Evolutionary conservation across 805 yeast genomes (phyloP).

Genomic region (Candida pini): DNA sequence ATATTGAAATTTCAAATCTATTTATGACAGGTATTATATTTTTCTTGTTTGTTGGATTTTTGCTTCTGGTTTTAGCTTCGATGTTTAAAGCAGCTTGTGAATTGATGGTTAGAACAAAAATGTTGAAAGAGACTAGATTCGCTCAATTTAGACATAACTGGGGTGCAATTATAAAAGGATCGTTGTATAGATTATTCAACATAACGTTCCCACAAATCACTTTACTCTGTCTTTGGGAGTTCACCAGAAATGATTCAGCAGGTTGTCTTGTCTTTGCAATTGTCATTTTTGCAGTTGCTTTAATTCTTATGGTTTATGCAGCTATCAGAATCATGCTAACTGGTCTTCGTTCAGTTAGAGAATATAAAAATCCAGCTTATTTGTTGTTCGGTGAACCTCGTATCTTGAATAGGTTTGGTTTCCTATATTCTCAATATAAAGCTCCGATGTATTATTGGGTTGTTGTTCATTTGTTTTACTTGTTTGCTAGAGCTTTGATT

Average conservation of each 20-base stretch:
- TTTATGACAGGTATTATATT: slow-evolving; percentile 85
- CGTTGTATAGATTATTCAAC: slow-evolving; percentile 74
- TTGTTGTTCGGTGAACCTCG: slow-evolving; percentile 78
- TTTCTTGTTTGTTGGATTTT: slow-evolving; percentile 70
- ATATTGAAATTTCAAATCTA: slow-evolving; percentile 79
- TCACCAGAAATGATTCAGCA: slow-evolving; percentile 74
- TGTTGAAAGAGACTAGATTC: slow-evolving; percentile 61
- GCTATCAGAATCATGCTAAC: slow-evolving; percentile 64
- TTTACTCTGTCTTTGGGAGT: slow-evolving; percentile 83
- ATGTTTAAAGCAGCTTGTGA: slow-evolving; percentile 69
- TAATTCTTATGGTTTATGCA: slow-evolving; percentile 64
- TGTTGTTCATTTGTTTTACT: slow-evolving; percentile 55
- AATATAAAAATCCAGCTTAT: slow-evolving; percentile 89
- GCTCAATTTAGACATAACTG: slow-evolving; percentile 76
- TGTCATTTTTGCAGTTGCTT: slow-evolving; percentile 52
- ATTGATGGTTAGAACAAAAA: slow-evolving; percentile 49
- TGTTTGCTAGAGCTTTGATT: slow-evolving; percentile 69
- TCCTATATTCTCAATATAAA: slow-evolving; percentile 83
- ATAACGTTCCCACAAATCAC: slow-evolving; percentile 86
- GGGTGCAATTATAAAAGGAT: slow-evolving; percentile 82
- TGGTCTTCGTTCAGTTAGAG: slow-evolving; percentile 64
- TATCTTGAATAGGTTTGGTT: slow-evolving; percentile 83
- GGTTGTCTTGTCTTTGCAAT: slow-evolving; percentile 80
- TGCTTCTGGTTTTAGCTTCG: slow-evolving; percentile 47
- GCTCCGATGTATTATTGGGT: slow-evolving; percentile 87